Evolutionary conservation across 345 rosid genomes (phyloP).

Genomic region (Excoecaria cochinchinensis): DNA sequence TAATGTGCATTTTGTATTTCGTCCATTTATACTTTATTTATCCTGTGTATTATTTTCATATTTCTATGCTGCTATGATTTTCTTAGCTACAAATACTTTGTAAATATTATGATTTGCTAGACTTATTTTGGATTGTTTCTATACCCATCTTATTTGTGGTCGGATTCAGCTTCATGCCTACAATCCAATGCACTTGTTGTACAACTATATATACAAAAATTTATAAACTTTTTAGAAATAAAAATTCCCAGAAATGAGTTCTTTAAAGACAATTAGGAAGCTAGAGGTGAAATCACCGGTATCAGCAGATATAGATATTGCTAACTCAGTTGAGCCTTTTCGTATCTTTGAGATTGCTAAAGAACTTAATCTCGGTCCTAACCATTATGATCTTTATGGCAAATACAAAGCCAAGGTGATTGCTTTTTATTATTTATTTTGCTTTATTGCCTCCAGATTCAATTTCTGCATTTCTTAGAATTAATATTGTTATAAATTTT

Average conservation of each 20-base stretch:
- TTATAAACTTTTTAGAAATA: background rate
- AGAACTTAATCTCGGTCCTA: constrained; percentile 60
- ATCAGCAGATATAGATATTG: constrained; percentile 92
- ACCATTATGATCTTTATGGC: constrained; percentile 90
- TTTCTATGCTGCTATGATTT: no score
- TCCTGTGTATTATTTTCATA: no score
- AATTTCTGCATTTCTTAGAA: no score
- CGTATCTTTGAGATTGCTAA: constrained; percentile 84
- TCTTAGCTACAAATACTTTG: no score
- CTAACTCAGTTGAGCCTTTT: constrained; percentile 82
- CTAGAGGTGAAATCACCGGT: constrained; percentile 81
- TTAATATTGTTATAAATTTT: background rate
- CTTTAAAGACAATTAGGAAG: constrained; percentile 54
- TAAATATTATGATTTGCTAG: no score
- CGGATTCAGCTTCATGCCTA: no score
- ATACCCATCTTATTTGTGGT: no score
- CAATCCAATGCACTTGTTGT: background rate
- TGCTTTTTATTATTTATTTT: background rate
- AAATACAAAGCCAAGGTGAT: constrained; percentile 92
- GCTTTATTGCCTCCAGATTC: no score
- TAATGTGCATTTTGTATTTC: no score
- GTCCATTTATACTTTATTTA: no score
- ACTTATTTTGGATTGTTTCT: no score
- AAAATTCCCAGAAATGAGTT: constrained; percentile 35
- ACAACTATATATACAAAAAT: background rate